These are phyloP conservation scores for Pseudohalonectria lignicola DNA, from an alignment of 2,329 filamentous ascomycete genomes.

Conservation along the genomic window DNA sequence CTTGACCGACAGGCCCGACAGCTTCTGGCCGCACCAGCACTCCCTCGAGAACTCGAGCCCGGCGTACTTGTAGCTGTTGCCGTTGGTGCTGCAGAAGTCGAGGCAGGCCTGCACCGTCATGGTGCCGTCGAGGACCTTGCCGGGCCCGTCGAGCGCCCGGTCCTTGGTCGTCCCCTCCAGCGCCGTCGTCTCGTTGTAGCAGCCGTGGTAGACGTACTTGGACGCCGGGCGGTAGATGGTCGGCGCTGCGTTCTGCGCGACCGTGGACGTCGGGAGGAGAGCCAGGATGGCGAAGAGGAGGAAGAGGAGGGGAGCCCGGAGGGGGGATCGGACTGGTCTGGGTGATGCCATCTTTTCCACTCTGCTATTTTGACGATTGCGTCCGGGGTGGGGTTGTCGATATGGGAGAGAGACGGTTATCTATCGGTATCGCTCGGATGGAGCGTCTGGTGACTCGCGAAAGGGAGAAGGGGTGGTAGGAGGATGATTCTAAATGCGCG, in stretches of 20 bases:
- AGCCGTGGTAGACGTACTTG: constrained; percentile 41
- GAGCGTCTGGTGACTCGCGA: too few relatives aligned
- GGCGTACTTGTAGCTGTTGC: constrained; percentile 32
- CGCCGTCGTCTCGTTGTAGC: constrained; percentile 46
- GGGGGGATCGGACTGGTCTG: too few relatives aligned
- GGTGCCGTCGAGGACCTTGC: constrained; percentile 25
- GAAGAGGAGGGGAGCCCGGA: neutral
- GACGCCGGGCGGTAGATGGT: constrained; percentile 22
- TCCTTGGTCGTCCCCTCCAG: constrained; percentile 25
- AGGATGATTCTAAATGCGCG: too few relatives aligned
- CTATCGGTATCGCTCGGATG: too few relatives aligned
- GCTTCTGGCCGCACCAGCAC: constrained; percentile 45
- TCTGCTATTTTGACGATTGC: too few relatives aligned
- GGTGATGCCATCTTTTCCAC: too few relatives aligned
- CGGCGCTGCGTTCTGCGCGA: too few relatives aligned
- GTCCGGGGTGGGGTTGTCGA: too few relatives aligned
- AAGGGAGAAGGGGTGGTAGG: too few relatives aligned
- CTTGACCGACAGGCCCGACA: constrained; percentile 34
- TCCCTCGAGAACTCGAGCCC: constrained; percentile 46
- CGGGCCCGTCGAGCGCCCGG: constrained; percentile 33
- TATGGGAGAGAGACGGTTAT: too few relatives aligned
- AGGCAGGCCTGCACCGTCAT: constrained; percentile 44
- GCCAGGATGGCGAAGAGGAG: neutral
- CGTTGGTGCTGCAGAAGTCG: constrained; percentile 33
- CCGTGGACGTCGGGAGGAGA: neutral